Base-by-base conservation (phyloP, 2,329 filamentous ascomycete species). In the Neofusicoccum ribis region DNA sequence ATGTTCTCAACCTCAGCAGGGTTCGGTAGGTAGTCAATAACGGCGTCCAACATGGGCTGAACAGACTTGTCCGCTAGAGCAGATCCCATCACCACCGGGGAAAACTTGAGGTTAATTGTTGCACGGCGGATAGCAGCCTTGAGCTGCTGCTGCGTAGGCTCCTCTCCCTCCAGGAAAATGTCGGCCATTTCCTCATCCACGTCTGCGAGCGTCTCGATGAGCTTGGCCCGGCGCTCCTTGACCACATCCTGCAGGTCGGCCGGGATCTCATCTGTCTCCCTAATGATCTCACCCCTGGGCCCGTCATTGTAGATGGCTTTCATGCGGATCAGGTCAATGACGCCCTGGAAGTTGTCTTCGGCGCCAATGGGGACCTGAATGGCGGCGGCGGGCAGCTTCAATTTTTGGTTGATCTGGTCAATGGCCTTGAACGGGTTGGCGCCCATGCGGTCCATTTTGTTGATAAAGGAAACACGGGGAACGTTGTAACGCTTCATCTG, bases 381-480 rank as follows among this genome's bases (percentile, higher is more conserved):
- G 17, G 95, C 95, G 12, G 95, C 95, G 39, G 95, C 95, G 37
- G 91, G 89, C 62, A 98, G 90, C 81, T 93, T 93, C 68, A 99
- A 87, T 82, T 99, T 99, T 73, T 89, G 87, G 82, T 97, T 97
- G 84, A 99, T 98, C 81, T 97, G 93, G 46, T 99, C 94, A 65
- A 99, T 89, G 8, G 93, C 93, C 81, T 96, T 97, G 88, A 93
- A 99, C 8, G 95, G 95, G 77, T 99, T 98, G 69, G 95, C 92
- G 67, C 95, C 95, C 91, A 97, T 97, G 70, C 95, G 90, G 76
- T 99, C 95, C 94, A 99, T 98, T 85, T 99, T 99, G 84, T 99
- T 99, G 77, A 99, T 88, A 75, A 99, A 99, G 63, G 91, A 96
- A 77, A 99, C 89, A 72, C 95, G 87, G 67, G 95, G 95, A 68